Percentiles rank a stretch among this genome's conserved stretches.
These are phyloP conservation scores for Tulasnella sp. DNA, from an alignment of 768 basidiomycete species.

Conservation along the genomic window DNA sequence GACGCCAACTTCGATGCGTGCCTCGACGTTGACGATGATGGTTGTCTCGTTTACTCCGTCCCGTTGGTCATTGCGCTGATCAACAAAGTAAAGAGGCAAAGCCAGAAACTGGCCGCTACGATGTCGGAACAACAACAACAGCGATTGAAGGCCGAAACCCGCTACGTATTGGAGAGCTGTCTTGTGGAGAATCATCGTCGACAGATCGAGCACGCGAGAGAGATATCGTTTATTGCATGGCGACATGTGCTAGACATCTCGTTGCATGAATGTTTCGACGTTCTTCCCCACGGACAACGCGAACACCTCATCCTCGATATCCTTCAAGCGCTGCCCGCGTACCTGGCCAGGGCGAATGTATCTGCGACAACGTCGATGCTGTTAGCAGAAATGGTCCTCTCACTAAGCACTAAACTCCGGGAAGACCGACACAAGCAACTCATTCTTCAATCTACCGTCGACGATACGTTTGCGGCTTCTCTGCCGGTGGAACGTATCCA, in stretches of 20 bases:
- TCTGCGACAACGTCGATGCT: conserved; percentile 68
- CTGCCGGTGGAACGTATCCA: conserved; percentile 73
- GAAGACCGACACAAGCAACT: conserved; percentile 67
- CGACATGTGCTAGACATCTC: conserved; percentile 72
- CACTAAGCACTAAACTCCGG: conserved; percentile 77
- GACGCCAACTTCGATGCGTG: conserved; percentile 58
- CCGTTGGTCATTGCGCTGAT: conserved; percentile 27
- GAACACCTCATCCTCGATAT: conserved; percentile 89
- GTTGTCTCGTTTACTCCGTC: conserved; percentile 76
- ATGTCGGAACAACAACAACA: conserved; percentile 25
- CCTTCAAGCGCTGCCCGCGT: conserved; percentile 64
- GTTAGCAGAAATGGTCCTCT: conserved; percentile 70
- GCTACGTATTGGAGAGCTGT: conserved; percentile 71
- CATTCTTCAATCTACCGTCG: conserved; percentile 51
- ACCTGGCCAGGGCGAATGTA: conserved; percentile 51
- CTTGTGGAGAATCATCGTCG: conserved; percentile 82
- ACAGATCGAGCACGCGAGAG: conserved; percentile 60
- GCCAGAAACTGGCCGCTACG: not conserved
- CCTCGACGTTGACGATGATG: conserved; percentile 50
- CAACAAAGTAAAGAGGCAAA: conserved; percentile 1
- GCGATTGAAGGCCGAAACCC: conserved; percentile 48
- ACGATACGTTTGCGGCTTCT: conserved; percentile 50
- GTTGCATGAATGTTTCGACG: conserved; percentile 75
- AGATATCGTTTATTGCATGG: conserved; percentile 72
- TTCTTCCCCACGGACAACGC: conserved; percentile 66